Base-by-base conservation (phyloP, 768 basidiomycete genomes). In the Mycena alexandri region DNA sequence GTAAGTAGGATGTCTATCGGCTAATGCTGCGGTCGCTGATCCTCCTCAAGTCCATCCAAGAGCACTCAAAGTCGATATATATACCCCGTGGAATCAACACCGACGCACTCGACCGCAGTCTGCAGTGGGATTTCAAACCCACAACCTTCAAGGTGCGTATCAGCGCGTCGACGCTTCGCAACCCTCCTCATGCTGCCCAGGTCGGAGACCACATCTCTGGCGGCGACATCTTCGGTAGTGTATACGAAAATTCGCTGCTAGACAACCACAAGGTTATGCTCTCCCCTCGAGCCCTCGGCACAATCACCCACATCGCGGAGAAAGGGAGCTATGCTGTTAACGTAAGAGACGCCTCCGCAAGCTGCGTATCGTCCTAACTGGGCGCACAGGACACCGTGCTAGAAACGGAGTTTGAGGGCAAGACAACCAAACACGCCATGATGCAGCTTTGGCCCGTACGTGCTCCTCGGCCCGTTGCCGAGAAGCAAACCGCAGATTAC, bases 371-470 rank as follows among this genome's bases (percentile, higher is more conserved):
- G 14, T 34, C 25, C 43, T 61, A 58, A 36, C 64, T 53, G 61
- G 61, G 54, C 8, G 17, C 29, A 3, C 57, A 98, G 95, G 98
- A 99, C 77, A 85, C 96, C 57, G 93, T 99, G 22, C 83, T 98
- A 53, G 98, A 99, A 81, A 98, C 97, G 9, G 98, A 99, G 76
- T 99, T 99, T 75, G 90, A 99, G 69, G 98, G 97, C 71, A 95
- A 96, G 82, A 91, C 85, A 43, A 93, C 95, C 16, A 87, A 96
- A 74, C 97, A 99, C 78, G 91, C 93, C 19, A 90, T 99, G 89
- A 93, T 98, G 94, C 98, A 99, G 76, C 84, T 97, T 36, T 99
- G 98, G 98, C 98, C 98, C 71, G 98, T 99, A 68, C 94, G 98
- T 75, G 98, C 97, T 21, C 96, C 98, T 55, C 89, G 98, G 61